Base-by-base conservation (phyloP, 768 basidiomycete species). In the Hypholoma sublateritium region DNA sequence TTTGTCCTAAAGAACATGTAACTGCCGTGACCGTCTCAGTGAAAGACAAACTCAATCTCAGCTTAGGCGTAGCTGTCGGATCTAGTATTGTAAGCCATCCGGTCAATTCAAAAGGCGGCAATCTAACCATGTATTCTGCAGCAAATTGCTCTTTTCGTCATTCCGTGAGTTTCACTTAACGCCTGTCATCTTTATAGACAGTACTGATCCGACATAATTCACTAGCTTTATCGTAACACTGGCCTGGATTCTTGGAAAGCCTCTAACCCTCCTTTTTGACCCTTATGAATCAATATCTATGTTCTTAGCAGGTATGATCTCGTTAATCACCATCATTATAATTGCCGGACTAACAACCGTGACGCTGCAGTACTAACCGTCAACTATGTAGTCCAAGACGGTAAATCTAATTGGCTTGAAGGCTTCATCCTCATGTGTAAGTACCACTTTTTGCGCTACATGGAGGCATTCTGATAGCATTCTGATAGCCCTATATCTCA, bases 1-100 rank as follows among this genome's bases (percentile, higher is more conserved):
- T n/a, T 12, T 58, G 65, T 8, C 19, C 35, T 19, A 7, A 67
- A 75, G 95, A 97, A 67, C 94, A 95, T 67, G 88, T 87, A 37
- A 97, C 93, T 2, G 94, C 95, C 13, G 92, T 97, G 24, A 88
- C 89, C 1, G 94, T 95, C 6, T 91, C 94, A 0, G 88, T 93
- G 57, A 95, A 95, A 72, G 85, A 88, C 70, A 93, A 95, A 69
- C 74, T 97, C 19, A 91, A 91, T 44, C 80, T 97, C 5, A 91
- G 90, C 65, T 77, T 97, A 54, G 87, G 89, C 22, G 91, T 96
- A 19, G 92, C 95, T n/a, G 90, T 93, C 16, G 91, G 93, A 45
- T 89, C 88, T 1, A 88, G 87, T 60, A 87, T 91, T 35, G 89
- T 91, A 65, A 67, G 87, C 78, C 16, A 6, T 41, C 17, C 43